phyloP scores from a whole-genome alignment of 176 grass and related monocot genomes.

The Pontederia paniculata region DNA sequence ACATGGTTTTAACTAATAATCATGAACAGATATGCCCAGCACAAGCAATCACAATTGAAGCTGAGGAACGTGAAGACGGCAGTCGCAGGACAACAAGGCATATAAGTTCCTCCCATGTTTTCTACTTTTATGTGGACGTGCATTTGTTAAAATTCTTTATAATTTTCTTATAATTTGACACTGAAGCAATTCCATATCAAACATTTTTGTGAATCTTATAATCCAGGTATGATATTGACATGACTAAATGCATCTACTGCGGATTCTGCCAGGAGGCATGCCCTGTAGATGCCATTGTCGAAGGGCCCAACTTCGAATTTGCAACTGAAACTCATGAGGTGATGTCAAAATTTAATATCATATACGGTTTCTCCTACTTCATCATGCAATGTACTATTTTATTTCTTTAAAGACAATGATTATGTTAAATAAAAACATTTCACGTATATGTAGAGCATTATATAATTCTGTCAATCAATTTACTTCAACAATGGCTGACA shows the following conservation, averaged over 20 bases:
- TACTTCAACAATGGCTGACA: no score
- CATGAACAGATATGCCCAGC: slow-evolving; percentile 81
- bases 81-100: slow-evolving; percentile 96
- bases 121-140: background rate
- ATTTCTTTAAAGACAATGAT: no score
- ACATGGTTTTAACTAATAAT: background rate
- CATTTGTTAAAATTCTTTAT: background rate
- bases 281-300: slow-evolving; percentile 96
- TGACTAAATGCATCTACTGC: slow-evolving; percentile 99
- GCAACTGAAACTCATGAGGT: slow-evolving; percentile 97
- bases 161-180: background rate
- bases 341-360: slow-evolving; percentile 1
- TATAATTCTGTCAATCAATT: no score
- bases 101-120: background rate
- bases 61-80: slow-evolving; percentile 97
- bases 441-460: no score
- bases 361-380: background rate
- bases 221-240: slow-evolving; percentile 87
- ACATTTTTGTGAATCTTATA: background rate
- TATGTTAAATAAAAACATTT: no score
- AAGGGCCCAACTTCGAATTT: slow-evolving; percentile 98
- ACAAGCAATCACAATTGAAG: slow-evolving; percentile 97
- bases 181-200: no score
- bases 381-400: no score
- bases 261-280: slow-evolving; percentile 99